Percentiles rank a stretch among this genome's conserved stretches.
Evolutionary conservation across 768 basidiomycete species (phyloP).

Genomic region (Macrolepiota dolichaula): DNA sequence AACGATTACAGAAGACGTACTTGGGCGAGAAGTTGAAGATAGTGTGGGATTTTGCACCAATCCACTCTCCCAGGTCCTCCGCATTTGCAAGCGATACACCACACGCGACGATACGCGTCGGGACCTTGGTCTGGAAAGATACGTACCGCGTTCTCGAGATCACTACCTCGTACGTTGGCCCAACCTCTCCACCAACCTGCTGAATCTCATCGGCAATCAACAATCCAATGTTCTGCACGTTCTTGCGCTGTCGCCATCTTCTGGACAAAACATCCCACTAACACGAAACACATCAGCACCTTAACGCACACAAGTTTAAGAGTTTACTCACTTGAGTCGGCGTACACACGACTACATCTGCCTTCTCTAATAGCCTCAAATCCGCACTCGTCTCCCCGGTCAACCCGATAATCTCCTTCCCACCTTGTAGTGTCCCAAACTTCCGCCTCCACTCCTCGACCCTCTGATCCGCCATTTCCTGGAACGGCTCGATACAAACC

Average conservation of each 20-base stretch:
- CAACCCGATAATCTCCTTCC: constrained; percentile 90
- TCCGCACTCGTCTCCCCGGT: constrained; percentile 96
- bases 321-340: constrained; percentile 70
- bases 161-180: constrained; percentile 94
- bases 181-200: constrained; percentile 86
- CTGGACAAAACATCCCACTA: constrained; percentile 96
- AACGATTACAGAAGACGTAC: constrained; percentile 29
- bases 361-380: constrained; percentile 82
- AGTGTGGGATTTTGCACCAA: constrained; percentile 88
- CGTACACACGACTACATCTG: constrained; percentile 92
- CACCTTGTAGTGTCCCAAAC: constrained; percentile 79
- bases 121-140: constrained; percentile 87
- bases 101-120: constrained; percentile 94
- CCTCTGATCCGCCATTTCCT: constrained; percentile 94
- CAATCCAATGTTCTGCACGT: constrained; percentile 89
- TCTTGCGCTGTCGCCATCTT: constrained; percentile 95
- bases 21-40: constrained; percentile 98
- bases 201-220: constrained; percentile 96
- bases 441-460: constrained; percentile 88
- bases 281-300: background rate
- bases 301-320: constrained; percentile 5
- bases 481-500: constrained; percentile 94
- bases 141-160: constrained; percentile 97
- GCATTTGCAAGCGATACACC: constrained; percentile 85
- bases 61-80: constrained; percentile 95